These are phyloP conservation scores for Stephania cephalantha DNA, from an alignment of 164 flowering plant species.

Conservation along the genomic window DNA sequence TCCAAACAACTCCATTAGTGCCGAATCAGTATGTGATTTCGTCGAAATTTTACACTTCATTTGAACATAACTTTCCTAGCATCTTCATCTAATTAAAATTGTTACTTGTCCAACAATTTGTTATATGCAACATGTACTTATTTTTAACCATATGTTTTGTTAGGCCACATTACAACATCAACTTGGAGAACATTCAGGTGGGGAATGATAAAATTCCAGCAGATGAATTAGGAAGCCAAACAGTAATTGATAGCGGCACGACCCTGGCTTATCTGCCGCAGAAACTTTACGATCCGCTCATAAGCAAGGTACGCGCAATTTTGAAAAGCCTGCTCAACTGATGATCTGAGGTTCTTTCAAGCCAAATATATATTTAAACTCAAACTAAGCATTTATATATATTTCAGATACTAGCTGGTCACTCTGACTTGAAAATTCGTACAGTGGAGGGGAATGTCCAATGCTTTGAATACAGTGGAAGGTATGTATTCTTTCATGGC, in stretches of 20 bases:
- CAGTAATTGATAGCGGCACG: conserved; percentile 91
- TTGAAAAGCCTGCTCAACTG: neutral
- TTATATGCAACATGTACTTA: conserved; percentile 3
- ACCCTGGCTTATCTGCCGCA: conserved; percentile 83
- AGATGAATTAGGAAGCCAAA: conserved; percentile 51
- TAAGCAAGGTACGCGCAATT: conserved; percentile 29
- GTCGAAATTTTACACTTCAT: no score
- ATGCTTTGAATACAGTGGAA: conserved; percentile 58
- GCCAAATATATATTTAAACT: no score
- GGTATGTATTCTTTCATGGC: conserved; percentile 44
- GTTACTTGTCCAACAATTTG: no score
- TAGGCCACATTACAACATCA: conserved; percentile 87
- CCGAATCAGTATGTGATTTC: conserved; percentile 67
- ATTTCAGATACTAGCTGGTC: conserved; percentile 38
- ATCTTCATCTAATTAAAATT: no score
- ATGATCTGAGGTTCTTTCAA: neutral
- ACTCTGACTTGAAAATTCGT: conserved; percentile 42
- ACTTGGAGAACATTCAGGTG: conserved; percentile 67
- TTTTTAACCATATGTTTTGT: conserved; percentile 26
- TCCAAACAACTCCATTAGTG: conserved; percentile 69
- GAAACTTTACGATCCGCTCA: conserved; percentile 38
- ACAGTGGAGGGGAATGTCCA: conserved; percentile 47
- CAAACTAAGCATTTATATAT: no score
- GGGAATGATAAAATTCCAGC: conserved; percentile 58
- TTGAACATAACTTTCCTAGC: no score